Base-by-base conservation (phyloP, 345 rosid genomes). In the Hibiscus tridactylites region DNA sequence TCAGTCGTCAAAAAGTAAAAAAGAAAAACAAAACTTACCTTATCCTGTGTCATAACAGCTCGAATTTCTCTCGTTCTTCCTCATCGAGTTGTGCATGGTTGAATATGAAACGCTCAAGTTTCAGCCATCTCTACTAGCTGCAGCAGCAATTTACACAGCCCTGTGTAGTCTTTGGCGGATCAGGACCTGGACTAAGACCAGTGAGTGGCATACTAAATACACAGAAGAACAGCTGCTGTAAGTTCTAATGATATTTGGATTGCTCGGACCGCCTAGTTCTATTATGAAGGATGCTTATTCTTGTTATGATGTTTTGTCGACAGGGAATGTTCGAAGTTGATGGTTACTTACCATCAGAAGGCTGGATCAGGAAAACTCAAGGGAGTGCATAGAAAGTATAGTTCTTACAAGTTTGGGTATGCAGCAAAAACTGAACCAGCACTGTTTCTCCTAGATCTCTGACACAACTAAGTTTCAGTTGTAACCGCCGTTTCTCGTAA, bases 61-160 rank as follows among this genome's bases (percentile, higher is more conserved):
- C 7, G 54, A 65, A 5, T 11, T 24, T 44, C 54, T 65, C 9
- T 65, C 70, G 0, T 65, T 65, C 54, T 65, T 65, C 35, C 31
- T 65, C 10, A 44, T 65, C 10, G 70, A 65, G 70, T 29, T 65
- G 10, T 13, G 54, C 70, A 8, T 65, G 19, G 70, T 65, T 0
- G 54, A 65, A 65, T 65, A 65, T 3, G 19, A 46, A 31, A 86
- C 82, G 91, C 86, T 87, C 61, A 80, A 81, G 73, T 91, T 81
- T 58, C 80, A 68, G 73, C 90, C 91, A 9, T 87, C 97, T 24
- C 69, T 81, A 44, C 60, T 91, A 63, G 89, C 91, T 62, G 90
- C 91, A 9, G 88, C 91, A 21, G 95, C 92, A 35, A 80, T 91
- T 65, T 91, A 83, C 65, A 86, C 90, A 1, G 88, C 95, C n/a